Conservation (phyloP, 1,284 basidiomycete species). For the Mycosarcoma maydis region DNA sequence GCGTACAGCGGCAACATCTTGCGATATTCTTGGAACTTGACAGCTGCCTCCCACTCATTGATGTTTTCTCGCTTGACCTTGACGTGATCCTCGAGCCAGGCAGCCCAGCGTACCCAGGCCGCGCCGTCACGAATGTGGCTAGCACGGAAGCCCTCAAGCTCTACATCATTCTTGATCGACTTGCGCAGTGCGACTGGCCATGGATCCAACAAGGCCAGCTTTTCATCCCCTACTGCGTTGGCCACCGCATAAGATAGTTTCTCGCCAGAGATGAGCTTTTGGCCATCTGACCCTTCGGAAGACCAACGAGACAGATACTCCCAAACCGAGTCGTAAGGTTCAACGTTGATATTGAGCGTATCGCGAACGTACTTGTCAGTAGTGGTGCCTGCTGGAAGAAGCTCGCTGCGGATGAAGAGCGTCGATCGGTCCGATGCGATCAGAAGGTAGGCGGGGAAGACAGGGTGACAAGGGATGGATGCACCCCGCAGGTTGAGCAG, state of each 20-base stretch:
- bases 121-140: constrained; percentile 63
- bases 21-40: constrained; percentile 42
- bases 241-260: constrained; percentile 55
- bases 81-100: constrained; percentile 63
- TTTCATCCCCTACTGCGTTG: constrained; percentile 51
- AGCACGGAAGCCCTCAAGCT: constrained; percentile 55
- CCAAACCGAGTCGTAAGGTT: constrained; percentile 48
- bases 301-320: constrained; percentile 41
- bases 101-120: constrained; percentile 63
- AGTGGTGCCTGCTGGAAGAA: constrained; percentile 29
- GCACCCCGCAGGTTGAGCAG: constrained; percentile 61
- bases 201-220: constrained; percentile 23
- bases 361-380: constrained; percentile 40
- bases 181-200: constrained; percentile 57
- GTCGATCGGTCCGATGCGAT: constrained; percentile 29
- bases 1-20: constrained; percentile 48
- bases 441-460: constrained; percentile 61
- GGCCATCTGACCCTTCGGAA: constrained; percentile 13
- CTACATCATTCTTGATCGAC: constrained; percentile 59
- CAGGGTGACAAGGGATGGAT: constrained; percentile 59
- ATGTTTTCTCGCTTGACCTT: constrained; percentile 31
- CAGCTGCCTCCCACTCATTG: constrained; percentile 57
- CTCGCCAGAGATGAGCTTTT: constrained; percentile 50
- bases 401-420: constrained; percentile 51
- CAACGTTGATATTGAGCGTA: constrained; percentile 32